A percentile compares a stretch with the other conserved stretches of the same genome.
These are phyloP conservation scores for Citrus trifoliata DNA, from an alignment of 345 rosid genomes.

Conservation along the genomic window DNA sequence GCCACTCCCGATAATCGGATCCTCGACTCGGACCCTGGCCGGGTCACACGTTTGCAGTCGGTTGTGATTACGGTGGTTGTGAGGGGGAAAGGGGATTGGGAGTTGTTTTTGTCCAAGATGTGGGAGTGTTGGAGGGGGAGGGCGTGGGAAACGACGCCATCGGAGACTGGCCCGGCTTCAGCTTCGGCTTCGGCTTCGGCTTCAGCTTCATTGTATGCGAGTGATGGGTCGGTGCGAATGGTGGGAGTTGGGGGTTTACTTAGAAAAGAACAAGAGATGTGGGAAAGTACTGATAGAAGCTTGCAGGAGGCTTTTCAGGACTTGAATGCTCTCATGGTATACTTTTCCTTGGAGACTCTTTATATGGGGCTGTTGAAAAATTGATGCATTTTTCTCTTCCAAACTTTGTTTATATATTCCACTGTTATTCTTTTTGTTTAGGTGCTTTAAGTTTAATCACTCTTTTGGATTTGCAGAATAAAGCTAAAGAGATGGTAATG, in stretches of 20 bases:
- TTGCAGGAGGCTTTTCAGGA: conserved; percentile 95
- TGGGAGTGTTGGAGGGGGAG: conserved; percentile 83
- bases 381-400: not conserved
- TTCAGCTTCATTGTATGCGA: conserved; percentile 61
- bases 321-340: conserved; percentile 93
- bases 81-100: conserved; percentile 85
- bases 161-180: conserved; percentile 19
- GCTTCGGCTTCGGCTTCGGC: conserved; percentile 25
- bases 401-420: not conserved
- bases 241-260: conserved; percentile 93
- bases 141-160: conserved; percentile 60
- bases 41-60: conserved; percentile 29
- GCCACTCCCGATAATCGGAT: conserved; percentile 24
- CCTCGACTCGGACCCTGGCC: conserved; percentile 11
- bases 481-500: conserved; percentile 93
- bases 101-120: conserved; percentile 63
- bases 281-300: conserved; percentile 96
- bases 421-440: not conserved
- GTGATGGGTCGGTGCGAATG: conserved; percentile 82
- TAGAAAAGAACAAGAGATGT: conserved; percentile 89
- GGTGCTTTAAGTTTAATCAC: conserved; percentile 9
- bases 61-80: conserved; percentile 59
- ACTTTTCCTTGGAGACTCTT: not conserved
- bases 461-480: conserved; percentile 50
- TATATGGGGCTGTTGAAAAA: no score